Conservation (phyloP, 2,329 filamentous ascomycete genomes). For the Neofusicoccum parvum region DNA sequence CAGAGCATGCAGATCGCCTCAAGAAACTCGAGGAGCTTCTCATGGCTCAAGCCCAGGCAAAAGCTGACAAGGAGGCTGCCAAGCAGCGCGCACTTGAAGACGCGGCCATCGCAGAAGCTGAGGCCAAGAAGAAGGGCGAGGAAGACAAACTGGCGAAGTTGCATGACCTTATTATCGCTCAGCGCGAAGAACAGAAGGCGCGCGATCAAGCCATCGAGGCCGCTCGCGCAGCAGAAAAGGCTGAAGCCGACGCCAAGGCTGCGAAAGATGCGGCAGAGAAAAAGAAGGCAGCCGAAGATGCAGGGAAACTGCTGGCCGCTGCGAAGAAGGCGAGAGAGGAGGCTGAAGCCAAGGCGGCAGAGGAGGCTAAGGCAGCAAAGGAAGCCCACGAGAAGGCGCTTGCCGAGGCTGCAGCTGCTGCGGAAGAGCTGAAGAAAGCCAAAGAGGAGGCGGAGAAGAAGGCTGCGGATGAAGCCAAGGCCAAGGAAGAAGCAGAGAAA, state of each 20-base stretch:
- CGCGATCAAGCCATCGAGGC: constrained; percentile 38
- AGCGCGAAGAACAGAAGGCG: constrained; percentile 44
- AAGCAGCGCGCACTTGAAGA: constrained; percentile 38
- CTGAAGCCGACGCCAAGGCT: constrained; percentile 49
- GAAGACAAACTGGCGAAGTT: constrained; percentile 35
- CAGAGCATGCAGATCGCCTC: constrained; percentile 33
- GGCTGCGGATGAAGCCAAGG: constrained; percentile 47
- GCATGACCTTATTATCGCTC: constrained; percentile 44
- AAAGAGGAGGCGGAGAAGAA: constrained; percentile 50
- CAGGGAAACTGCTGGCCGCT: constrained; percentile 32
- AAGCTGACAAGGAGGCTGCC: constrained; percentile 38
- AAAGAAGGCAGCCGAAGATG: constrained; percentile 44
- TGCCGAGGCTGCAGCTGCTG: constrained; percentile 47
- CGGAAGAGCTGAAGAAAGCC: constrained; percentile 58
- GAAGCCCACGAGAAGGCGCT: constrained; percentile 34
- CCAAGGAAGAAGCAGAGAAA: constrained; percentile 45
- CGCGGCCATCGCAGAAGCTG: constrained; percentile 30
- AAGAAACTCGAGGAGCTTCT: constrained; percentile 40
- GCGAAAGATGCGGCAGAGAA: constrained; percentile 54
- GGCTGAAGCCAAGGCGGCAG: constrained; percentile 33
- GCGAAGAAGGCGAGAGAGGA: constrained; percentile 36
- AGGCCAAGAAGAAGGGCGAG: constrained; percentile 39
- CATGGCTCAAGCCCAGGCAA: constrained; percentile 38
- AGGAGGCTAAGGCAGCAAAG: constrained; percentile 32
- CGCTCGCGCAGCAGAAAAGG: constrained; percentile 24